Percentiles rank a stretch among this genome's conserved stretches.
phyloP scores from a whole-genome alignment of 495 filamentous ascomycete species.

The Daldinia decipiens region DNA sequence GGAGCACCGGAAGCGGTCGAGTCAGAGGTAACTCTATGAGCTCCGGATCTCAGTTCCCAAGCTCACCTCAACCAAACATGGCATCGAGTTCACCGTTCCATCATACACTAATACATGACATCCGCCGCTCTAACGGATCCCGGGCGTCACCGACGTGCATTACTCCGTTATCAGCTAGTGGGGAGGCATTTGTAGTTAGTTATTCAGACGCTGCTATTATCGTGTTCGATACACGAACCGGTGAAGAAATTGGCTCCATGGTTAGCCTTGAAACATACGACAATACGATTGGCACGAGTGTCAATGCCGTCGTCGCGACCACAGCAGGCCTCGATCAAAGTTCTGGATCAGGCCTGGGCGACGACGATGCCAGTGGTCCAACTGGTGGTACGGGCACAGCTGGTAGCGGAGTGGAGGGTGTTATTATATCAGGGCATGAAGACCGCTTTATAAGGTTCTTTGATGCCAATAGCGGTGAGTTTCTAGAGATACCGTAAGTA shows the following conservation, averaged over 20 bases:
- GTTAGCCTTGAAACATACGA: slow-evolving; percentile 92
- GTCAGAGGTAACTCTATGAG: slow-evolving; percentile 90
- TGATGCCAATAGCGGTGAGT: slow-evolving; percentile 97
- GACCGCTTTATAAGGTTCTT: slow-evolving; percentile 96
- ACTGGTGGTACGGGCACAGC: slow-evolving; percentile 75
- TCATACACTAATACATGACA: slow-evolving; percentile 81
- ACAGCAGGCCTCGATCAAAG: slow-evolving; percentile 79
- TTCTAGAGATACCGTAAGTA: slow-evolving; percentile 2
- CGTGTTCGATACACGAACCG: slow-evolving; percentile 89
- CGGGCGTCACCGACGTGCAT: slow-evolving; percentile 89
- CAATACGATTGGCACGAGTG: slow-evolving; percentile 80
- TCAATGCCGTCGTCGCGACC: slow-evolving; percentile 92
- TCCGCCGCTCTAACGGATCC: slow-evolving; percentile 70
- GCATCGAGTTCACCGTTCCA: slow-evolving; percentile 69
- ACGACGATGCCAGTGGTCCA: slow-evolving; percentile 66
- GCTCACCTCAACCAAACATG: slow-evolving; percentile 86
- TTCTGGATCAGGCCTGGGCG: slow-evolving; percentile 67
- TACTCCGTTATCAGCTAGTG: slow-evolving; percentile 82
- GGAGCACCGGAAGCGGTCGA: slow-evolving; percentile 73
- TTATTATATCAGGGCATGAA: slow-evolving; percentile 94
- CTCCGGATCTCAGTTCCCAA: slow-evolving; percentile 88
- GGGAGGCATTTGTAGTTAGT: slow-evolving; percentile 92
- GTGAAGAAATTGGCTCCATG: slow-evolving; percentile 93
- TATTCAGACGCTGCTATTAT: slow-evolving; percentile 90
- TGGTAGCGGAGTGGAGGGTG: slow-evolving; percentile 82